phyloP scores from a whole-genome alignment of 2,329 filamentous ascomycete species.

The Xylaria sp. region DNA sequence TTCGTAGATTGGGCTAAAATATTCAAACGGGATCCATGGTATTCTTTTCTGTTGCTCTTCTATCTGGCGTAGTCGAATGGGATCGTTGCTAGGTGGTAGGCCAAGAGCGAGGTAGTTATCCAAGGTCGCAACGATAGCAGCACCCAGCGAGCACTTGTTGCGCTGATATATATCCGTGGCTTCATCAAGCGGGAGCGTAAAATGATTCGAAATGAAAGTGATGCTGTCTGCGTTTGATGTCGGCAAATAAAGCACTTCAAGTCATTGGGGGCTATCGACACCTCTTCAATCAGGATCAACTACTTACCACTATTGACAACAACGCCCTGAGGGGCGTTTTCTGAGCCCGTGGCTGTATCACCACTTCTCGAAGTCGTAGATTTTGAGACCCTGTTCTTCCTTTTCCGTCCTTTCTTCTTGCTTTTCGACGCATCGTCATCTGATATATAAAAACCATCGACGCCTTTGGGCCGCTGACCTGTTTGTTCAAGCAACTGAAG shows the following conservation, averaged over 20 bases:
- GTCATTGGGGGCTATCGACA: neutral
- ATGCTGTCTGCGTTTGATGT: conserved; percentile 53
- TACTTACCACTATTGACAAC: conserved; percentile 42
- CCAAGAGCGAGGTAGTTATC: conserved; percentile 57
- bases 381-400: conserved; percentile 43
- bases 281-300: neutral
- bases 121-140: conserved; percentile 56
- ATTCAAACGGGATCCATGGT: conserved; percentile 57
- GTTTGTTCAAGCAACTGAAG: conserved; percentile 79
- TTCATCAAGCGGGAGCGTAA: conserved; percentile 56
- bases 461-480: conserved; percentile 72
- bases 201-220: conserved; percentile 57
- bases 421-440: conserved; percentile 55
- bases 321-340: conserved; percentile 28
- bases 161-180: conserved; percentile 56
- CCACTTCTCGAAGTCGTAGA: conserved; percentile 26
- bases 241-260: conserved; percentile 23
- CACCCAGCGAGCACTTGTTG: conserved; percentile 53
- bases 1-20: conserved; percentile 57
- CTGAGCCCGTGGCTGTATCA: conserved; percentile 20
- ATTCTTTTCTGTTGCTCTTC: conserved; percentile 54
- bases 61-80: conserved; percentile 48
- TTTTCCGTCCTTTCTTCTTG: conserved; percentile 55
- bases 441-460: conserved; percentile 82
- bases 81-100: conserved; percentile 49